Evolutionary conservation across 257 asterid species (phyloP).

Genomic region (Lycium ferocissimum): DNA sequence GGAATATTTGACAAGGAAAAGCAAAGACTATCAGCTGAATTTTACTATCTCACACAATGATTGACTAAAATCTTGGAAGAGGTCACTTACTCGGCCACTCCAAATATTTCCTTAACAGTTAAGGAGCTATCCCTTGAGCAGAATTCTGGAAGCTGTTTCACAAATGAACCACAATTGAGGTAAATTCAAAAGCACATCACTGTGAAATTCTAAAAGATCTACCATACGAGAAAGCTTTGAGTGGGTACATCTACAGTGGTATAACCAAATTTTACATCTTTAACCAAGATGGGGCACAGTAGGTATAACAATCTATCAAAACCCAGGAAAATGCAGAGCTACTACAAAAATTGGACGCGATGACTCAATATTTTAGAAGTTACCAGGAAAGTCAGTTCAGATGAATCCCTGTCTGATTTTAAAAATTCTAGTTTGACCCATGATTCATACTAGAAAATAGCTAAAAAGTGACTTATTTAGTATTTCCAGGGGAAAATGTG

Average conservation of each 20-base stretch:
- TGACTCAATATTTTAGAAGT: not conserved
- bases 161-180: slow-evolving; percentile 19
- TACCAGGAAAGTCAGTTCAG: slow-evolving; percentile 1
- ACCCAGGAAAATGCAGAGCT: slow-evolving; percentile 11
- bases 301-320: not conserved
- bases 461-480: not conserved
- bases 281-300: not conserved
- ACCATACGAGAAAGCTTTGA: not conserved
- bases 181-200: slow-evolving; percentile 5
- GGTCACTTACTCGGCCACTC: slow-evolving; percentile 88
- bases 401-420: not conserved
- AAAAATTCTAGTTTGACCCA: not conserved
- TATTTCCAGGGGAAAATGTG: not conserved
- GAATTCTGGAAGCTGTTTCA: slow-evolving; percentile 82
- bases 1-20: slow-evolving; percentile 23
- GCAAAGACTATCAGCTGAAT: not conserved
- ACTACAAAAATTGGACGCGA: not conserved
- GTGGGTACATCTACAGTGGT: not conserved
- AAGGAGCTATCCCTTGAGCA: slow-evolving; percentile 82
- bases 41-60: slow-evolving; percentile 3
- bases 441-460: not conserved
- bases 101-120: slow-evolving; percentile 84
- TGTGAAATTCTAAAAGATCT: not conserved
- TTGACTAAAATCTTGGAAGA: slow-evolving; percentile 24
- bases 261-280: slow-evolving; percentile 10